A percentile compares a stretch with the other conserved stretches of the same genome.
Conservation (phyloP, 495 filamentous ascomycete genomes). For the Aspergillus bridgeri region DNA sequence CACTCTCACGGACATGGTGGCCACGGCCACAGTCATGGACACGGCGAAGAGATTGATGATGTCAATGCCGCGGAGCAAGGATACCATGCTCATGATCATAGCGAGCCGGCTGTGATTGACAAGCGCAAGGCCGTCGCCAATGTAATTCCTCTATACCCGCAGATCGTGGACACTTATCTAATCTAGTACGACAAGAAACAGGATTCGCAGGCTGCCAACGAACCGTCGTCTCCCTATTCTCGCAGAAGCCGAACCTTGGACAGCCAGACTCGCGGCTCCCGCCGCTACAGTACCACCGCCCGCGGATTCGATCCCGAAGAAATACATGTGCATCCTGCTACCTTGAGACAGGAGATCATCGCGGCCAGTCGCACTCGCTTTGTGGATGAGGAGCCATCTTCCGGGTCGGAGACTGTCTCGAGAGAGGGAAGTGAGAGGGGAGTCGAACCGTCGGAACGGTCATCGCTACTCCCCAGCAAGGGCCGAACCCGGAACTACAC, state of each 20-base stretch:
- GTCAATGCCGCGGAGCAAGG: conserved; percentile 43
- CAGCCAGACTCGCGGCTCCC: conserved; percentile 45
- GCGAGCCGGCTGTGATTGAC: conserved; percentile 32
- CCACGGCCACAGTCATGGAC: conserved; percentile 48
- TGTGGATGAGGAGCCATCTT: conserved; percentile 49
- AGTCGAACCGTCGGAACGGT: conserved; percentile 40
- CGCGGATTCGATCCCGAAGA: conserved; percentile 61
- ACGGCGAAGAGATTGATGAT: conserved; percentile 32
- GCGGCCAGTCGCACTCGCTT: conserved; percentile 59
- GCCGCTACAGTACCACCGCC: conserved; percentile 50
- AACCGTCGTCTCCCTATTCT: conserved; percentile 27
- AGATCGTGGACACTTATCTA: not conserved
- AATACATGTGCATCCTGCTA: conserved; percentile 83
- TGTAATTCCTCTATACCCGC: conserved; percentile 37
- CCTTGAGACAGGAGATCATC: conserved; percentile 87
- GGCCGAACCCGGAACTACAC: conserved; percentile 39
- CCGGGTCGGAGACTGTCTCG: conserved; percentile 51
- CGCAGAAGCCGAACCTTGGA: conserved; percentile 32
- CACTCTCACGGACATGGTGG: conserved; percentile 77
- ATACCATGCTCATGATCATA: conserved; percentile 39
- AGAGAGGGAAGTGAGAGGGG: conserved; percentile 45
- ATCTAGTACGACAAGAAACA: conserved; percentile 9
- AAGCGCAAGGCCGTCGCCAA: conserved; percentile 47
- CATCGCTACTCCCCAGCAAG: conserved; percentile 31
- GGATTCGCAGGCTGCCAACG: conserved; percentile 16